Percentiles rank a stretch among this genome's conserved stretches.
These are phyloP conservation scores for Rhynchospora pubera DNA, from an alignment of 176 grass and related monocot species.

Conservation along the genomic window DNA sequence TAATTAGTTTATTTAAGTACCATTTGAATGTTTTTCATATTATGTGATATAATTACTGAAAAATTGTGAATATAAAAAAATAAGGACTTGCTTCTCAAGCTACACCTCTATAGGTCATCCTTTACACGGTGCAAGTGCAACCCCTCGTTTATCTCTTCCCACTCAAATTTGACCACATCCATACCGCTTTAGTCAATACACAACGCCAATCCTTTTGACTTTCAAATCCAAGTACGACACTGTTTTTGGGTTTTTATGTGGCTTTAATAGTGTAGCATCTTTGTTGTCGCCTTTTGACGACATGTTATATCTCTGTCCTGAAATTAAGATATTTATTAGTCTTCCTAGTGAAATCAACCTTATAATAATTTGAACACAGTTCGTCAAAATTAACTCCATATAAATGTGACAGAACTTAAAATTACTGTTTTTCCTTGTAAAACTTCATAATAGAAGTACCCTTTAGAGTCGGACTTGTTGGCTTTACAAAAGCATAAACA, in stretches of 20 bases:
- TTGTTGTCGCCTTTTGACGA: no score
- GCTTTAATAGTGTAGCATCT: not conserved
- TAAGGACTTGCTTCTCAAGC: not conserved
- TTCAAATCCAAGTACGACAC: not conserved
- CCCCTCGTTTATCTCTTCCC: not conserved
- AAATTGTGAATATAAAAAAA: not conserved
- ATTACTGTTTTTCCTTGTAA: not conserved
- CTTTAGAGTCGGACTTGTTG: not conserved
- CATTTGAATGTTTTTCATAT: not conserved
- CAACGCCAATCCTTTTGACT: not conserved
- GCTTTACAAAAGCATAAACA: not conserved
- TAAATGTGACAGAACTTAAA: not conserved
- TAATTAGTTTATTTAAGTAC: not conserved
- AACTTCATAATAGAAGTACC: not conserved
- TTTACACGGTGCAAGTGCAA: not conserved
- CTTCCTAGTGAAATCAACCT: not conserved
- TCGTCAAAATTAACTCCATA: not conserved
- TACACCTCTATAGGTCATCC: not conserved
- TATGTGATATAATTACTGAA: not conserved
- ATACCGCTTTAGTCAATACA: not conserved
- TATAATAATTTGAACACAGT: not conserved
- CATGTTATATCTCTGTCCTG: no score
- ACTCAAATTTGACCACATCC: not conserved
- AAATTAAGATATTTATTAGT: not conserved
- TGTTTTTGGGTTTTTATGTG: not conserved